A percentile compares a stretch with the other conserved stretches of the same genome.
Evolutionary conservation across 495 filamentous ascomycete genomes (phyloP).

Genomic region (Astrothelium subdiscretum): DNA sequence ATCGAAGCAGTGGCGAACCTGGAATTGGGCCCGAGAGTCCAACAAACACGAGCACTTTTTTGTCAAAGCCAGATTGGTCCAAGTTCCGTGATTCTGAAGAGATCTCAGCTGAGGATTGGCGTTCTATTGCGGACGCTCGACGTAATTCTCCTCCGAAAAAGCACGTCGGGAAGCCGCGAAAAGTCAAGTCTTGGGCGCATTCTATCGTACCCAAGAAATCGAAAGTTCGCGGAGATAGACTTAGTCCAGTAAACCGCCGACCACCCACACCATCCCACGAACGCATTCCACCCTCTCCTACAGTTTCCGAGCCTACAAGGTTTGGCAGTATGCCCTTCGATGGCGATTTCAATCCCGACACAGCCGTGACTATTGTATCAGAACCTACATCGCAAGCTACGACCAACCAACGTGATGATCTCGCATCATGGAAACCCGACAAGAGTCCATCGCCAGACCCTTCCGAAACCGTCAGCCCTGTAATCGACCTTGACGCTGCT

Average conservation of each 20-base stretch:
- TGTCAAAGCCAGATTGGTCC: background rate
- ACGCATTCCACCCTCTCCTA: conserved; percentile 13
- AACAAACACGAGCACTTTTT: background rate
- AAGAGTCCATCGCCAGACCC: conserved; percentile 3
- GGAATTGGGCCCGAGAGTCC: conserved; percentile 29
- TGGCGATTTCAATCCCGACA: conserved; percentile 24
- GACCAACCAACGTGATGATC: conserved; percentile 1
- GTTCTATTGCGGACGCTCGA: background rate
- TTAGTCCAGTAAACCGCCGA: background rate
- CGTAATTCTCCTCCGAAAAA: background rate
- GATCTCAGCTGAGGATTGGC: background rate
- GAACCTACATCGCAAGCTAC: background rate
- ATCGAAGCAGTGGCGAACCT: conserved; percentile 30
- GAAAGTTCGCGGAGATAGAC: conserved; percentile 3
- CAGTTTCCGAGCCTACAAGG: conserved; percentile 4
- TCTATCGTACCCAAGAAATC: conserved; percentile 10
- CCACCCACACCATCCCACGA: conserved; percentile 3
- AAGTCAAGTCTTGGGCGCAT: conserved; percentile 9
- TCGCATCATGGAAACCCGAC: conserved; percentile 19
- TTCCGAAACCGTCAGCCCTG: conserved; percentile 43
- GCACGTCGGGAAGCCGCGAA: conserved; percentile 2
- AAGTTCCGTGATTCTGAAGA: background rate
- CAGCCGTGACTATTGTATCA: conserved; percentile 23
- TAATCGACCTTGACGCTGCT: conserved; percentile 95
- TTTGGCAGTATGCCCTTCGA: conserved; percentile 17